Base-by-base conservation (phyloP, 495 filamentous ascomycete species). In the Penicillium bialowiezense region DNA sequence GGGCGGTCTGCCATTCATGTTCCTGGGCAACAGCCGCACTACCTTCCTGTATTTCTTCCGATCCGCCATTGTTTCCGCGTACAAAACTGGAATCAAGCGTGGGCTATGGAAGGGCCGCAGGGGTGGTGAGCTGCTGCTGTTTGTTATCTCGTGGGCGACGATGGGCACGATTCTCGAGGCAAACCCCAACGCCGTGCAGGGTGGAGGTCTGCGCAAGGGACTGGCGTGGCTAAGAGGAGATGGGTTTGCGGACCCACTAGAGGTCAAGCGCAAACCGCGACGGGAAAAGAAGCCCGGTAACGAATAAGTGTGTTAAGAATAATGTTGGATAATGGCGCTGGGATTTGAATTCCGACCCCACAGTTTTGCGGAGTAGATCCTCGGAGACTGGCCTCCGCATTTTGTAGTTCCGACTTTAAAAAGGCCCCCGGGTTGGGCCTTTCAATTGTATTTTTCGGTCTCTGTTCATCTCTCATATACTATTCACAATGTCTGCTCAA, bases 31-130 rank as follows among this genome's bases (percentile, higher is more conserved):
- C 38, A 87, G 85, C 32, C 74, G 95, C 5, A 69, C 72, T 15
- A 68, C 79, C 15, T 88, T 85, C 35, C 52, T 95, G 53, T 89
- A 90, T 54, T 80, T 81, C 35, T 82, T 85, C 48, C 77, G 91
- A 17, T 62, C 83, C 7, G 88, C 86, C 32, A 70, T 96, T 24
- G 87, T 96, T 58, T 86, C 80, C 29, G 62, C 88, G 35, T 97
- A 90, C 90, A 96, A 96, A 74, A 87, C 95, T 0, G 88, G 91
- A 9, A 80, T 84, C 39, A 97, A 97, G 80, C 75, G 83, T 28
- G 79, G 88, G 3, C 84, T 85, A 75, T 95, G 92, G 88, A 81
- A 75, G 44, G 88, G 88, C 6, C 73, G 92, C 60, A 83, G 76
- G 48, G 83, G 86, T 23, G 91, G 91, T 5, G 92, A 97, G 67